Evolutionary conservation across 768 basidiomycete genomes (phyloP).

Genomic region (Phanerochaete sordida): DNA sequence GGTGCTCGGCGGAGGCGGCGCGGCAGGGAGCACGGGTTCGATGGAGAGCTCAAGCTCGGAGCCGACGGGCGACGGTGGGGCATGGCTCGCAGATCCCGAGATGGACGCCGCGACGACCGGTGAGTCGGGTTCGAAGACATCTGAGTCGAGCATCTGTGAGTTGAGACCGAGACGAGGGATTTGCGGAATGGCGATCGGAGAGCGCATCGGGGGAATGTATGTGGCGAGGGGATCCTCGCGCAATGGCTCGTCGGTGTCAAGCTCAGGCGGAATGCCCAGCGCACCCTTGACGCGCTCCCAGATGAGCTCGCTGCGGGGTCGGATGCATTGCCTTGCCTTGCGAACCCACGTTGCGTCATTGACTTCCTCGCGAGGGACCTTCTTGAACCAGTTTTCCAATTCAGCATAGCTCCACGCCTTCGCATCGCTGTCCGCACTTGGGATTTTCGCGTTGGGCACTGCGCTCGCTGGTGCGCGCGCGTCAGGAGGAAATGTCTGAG

Average conservation of each 20-base stretch:
- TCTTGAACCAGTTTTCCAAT: constrained; percentile 65
- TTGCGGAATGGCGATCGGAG: constrained; percentile 2
- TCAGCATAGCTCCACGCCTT: constrained; percentile 69
- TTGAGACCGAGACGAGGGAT: constrained; percentile 3
- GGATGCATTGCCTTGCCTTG: constrained; percentile 70
- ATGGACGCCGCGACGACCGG: constrained; percentile 13
- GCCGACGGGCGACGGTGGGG: constrained; percentile 4
- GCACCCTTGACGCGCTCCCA: constrained; percentile 92
- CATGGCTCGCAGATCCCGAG: constrained; percentile 5
- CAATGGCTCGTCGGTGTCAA: constrained; percentile 54
- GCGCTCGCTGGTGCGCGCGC: constrained; percentile 26
- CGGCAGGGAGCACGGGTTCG: constrained; percentile 31
- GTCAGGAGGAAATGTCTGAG: constrained; percentile 57
- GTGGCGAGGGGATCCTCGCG: constrained; percentile 5
- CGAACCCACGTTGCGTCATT: constrained; percentile 74
- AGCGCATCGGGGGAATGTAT: constrained; percentile 5
- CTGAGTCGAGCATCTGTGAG: constrained; percentile 11
- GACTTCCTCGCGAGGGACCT: constrained; percentile 55
- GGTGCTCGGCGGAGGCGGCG: constrained; percentile 19
- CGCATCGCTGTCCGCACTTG: constrained; percentile 46
- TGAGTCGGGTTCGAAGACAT: constrained; percentile 21
- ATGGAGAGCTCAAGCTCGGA: constrained; percentile 21
- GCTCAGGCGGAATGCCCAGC: constrained; percentile 81
- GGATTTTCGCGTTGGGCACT: constrained; percentile 15
- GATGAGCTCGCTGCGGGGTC: constrained; percentile 76